Evolutionary conservation across 208 protist genomes (phyloP).

Genomic region (Trichomonas gallinae): DNA sequence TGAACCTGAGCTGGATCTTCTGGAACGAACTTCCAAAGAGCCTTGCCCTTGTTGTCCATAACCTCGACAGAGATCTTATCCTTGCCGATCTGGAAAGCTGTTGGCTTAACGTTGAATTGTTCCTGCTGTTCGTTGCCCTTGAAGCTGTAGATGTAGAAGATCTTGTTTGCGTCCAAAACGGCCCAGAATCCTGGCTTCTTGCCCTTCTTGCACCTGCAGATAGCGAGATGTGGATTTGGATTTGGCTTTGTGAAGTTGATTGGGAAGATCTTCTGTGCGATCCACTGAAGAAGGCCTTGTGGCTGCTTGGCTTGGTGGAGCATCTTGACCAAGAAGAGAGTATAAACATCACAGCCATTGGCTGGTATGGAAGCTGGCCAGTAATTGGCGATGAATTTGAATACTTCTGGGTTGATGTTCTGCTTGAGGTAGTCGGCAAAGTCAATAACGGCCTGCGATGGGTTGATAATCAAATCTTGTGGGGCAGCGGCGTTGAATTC

Average conservation of each 20-base stretch:
- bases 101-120: neutral
- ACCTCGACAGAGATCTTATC: neutral
- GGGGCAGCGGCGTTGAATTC: neutral
- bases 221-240: neutral
- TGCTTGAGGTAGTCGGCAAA: neutral
- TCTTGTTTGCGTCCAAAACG: neutral
- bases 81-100: neutral
- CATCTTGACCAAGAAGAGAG: neutral
- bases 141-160: neutral
- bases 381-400: neutral
- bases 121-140: neutral
- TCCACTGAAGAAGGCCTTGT: neutral
- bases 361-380: neutral
- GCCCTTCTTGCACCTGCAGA: neutral
- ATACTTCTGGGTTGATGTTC: neutral
- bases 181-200: neutral
- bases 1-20: neutral
- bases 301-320: neutral
- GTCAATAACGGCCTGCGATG: neutral
- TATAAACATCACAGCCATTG: neutral
- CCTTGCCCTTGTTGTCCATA: neutral
- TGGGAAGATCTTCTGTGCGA: neutral
- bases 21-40: neutral
- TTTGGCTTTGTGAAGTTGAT: neutral
- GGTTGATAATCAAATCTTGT: neutral